These are phyloP conservation scores for Ophiostoma piceae DNA, from an alignment of 2,329 filamentous ascomycete genomes.

Conservation along the genomic window DNA sequence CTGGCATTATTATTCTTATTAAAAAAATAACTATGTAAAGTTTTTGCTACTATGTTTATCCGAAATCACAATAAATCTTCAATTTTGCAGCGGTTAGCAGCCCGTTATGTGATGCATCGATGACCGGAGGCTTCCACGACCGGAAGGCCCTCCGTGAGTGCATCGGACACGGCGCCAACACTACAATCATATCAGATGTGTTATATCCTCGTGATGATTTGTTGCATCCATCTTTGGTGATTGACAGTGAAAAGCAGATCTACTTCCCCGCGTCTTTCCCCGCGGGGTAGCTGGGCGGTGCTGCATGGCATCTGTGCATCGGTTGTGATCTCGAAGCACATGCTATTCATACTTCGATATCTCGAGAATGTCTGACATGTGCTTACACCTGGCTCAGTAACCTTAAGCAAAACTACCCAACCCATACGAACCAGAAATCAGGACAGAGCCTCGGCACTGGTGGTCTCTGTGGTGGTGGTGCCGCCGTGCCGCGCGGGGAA, in stretches of 20 bases:
- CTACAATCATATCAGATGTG: neutral
- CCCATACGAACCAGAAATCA: neutral
- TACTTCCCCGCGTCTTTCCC: conserved; percentile 3
- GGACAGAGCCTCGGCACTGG: neutral
- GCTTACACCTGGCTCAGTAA: neutral
- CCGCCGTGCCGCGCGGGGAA: neutral
- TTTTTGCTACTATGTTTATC: too few species aligned
- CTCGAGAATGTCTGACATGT: neutral
- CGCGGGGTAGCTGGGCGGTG: neutral
- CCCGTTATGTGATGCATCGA: neutral
- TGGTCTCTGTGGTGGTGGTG: neutral
- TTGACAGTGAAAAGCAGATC: neutral
- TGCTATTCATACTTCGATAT: neutral
- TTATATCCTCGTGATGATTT: neutral
- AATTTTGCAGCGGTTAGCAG: too few species aligned
- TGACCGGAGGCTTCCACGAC: neutral
- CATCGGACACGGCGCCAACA: neutral
- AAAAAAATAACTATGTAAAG: too few species aligned
- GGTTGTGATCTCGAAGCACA: neutral
- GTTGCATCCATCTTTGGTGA: neutral
- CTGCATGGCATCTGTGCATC: neutral
- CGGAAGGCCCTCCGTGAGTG: neutral
- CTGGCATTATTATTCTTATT: too few species aligned
- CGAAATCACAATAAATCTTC: too few species aligned
- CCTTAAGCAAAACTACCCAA: neutral